phyloP scores from a whole-genome alignment of 2,329 filamentous ascomycete genomes.

The Cryphonectria radicalis region DNA sequence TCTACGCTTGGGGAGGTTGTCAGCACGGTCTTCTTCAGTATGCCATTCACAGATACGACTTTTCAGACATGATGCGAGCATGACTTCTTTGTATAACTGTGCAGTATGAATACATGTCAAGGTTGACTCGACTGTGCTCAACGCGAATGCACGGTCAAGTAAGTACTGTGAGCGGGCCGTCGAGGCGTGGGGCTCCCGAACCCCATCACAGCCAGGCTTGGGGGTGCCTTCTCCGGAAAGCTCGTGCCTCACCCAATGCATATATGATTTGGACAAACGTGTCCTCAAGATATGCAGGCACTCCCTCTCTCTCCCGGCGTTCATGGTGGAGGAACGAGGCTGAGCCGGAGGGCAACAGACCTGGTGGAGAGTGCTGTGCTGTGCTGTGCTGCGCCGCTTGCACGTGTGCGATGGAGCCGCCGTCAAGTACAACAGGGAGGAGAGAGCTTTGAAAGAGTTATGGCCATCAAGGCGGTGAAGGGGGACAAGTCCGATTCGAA shows the following conservation, averaged over 20 bases:
- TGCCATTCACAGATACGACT: not conserved
- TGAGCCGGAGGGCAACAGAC: not conserved
- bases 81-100: not conserved
- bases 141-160: not conserved
- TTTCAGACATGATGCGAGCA: not conserved
- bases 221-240: not conserved
- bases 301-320: not conserved
- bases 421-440: not conserved
- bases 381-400: too few species aligned
- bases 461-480: constrained; percentile 2
- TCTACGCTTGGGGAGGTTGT: not conserved
- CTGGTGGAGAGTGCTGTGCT: not conserved
- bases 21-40: not conserved
- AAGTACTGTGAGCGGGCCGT: not conserved
- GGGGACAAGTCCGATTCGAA: not conserved
- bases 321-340: not conserved
- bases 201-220: not conserved
- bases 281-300: not conserved
- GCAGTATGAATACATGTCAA: not conserved
- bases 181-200: not conserved
- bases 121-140: not conserved
- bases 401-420: not conserved
- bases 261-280: not conserved
- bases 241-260: not conserved
- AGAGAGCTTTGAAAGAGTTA: not conserved